These are phyloP conservation scores for Pittosporum tobira DNA, from an alignment of 129 eudicot genomes.

Conservation along the genomic window DNA sequence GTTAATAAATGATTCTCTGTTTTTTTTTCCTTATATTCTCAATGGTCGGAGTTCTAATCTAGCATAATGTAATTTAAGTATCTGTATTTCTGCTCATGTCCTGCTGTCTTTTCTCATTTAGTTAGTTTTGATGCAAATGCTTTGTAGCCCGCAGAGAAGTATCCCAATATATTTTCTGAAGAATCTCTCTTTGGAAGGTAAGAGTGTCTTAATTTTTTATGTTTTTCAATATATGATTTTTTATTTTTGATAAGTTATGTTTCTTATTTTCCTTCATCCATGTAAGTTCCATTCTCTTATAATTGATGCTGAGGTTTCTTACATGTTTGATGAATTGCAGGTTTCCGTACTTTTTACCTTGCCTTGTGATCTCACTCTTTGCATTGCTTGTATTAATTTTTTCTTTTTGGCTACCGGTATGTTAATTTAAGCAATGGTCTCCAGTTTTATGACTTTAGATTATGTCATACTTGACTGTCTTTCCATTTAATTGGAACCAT, in stretches of 20 bases:
- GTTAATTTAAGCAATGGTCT: constrained; percentile 10
- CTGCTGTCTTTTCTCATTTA: too few species aligned
- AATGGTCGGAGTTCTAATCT: too few species aligned
- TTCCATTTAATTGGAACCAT: too few species aligned
- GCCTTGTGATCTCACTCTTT: constrained; percentile 31
- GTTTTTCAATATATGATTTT: too few species aligned
- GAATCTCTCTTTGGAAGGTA: constrained; percentile 49
- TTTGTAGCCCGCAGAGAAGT: constrained; percentile 48
- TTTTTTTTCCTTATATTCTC: too few species aligned
- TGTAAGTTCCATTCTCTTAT: not conserved
- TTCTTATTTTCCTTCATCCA: too few species aligned
- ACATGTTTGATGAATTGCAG: constrained; percentile 11
- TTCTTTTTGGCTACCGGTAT: constrained; percentile 44
- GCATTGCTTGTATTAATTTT: constrained; percentile 26
- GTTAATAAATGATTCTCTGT: too few species aligned
- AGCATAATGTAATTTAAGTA: too few species aligned
- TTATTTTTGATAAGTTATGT: too few species aligned
- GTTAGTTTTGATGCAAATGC: not conserved
- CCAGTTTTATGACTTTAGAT: not conserved
- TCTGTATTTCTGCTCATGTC: too few species aligned
- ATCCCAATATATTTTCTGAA: constrained; percentile 33
- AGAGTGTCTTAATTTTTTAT: not conserved
- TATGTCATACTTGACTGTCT: too few species aligned
- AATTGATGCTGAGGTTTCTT: not conserved
- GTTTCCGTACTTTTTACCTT: constrained; percentile 47